phyloP scores from a whole-genome alignment of 2,329 filamentous ascomycete genomes.

The Colletotrichum aenigma region DNA sequence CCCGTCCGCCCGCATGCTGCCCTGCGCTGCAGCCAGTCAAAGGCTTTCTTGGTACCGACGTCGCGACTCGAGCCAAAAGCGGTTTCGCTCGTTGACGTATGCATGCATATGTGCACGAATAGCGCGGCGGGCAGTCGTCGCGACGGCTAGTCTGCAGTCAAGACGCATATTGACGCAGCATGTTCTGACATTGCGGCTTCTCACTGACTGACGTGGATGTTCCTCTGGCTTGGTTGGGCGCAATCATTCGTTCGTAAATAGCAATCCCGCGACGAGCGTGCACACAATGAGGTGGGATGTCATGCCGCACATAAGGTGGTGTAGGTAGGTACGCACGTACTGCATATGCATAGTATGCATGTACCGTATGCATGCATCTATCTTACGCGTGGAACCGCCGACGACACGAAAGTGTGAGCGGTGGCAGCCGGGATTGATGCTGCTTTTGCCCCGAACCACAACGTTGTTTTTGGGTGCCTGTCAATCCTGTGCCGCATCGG shows the following conservation, averaged over 20 bases:
- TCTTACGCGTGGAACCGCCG: neutral
- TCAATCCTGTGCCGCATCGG: neutral
- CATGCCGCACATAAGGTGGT: neutral
- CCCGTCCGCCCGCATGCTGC: neutral
- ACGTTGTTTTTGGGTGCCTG: neutral
- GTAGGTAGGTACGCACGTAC: neutral
- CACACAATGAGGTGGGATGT: neutral
- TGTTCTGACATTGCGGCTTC: neutral
- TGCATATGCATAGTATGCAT: neutral
- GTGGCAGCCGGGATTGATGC: neutral
- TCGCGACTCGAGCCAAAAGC: conserved; percentile 19
- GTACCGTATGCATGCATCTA: neutral
- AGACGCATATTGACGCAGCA: neutral
- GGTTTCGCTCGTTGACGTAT: conserved; percentile 11
- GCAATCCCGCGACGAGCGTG: neutral
- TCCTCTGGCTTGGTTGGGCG: neutral
- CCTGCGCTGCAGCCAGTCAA: neutral
- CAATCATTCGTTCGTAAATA: neutral
- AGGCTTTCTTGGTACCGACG: conserved; percentile 4
- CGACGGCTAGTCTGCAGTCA: neutral
- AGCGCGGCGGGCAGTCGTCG: neutral
- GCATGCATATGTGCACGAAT: conserved; percentile 9
- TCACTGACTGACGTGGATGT: neutral
- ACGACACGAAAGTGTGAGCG: neutral
- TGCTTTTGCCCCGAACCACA: neutral